A percentile compares a stretch with the other conserved stretches of the same genome.
Conservation (phyloP, 2,329 filamentous ascomycete genomes). For the Colletotrichum phormii region DNA sequence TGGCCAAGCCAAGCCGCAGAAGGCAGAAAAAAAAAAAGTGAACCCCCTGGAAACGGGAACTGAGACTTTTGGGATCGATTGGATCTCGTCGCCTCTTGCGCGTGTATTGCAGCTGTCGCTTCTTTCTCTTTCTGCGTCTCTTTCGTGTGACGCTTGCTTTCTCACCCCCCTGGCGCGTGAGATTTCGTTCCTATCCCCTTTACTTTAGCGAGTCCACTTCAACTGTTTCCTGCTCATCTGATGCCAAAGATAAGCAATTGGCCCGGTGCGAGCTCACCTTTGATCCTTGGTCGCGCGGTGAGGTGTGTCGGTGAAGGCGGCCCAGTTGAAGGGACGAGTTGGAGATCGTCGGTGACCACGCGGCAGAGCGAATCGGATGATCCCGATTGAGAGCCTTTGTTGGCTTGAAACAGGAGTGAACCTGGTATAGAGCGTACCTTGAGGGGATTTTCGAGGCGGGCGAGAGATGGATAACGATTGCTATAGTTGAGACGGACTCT, state of each 20-base stretch:
- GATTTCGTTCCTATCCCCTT: neutral
- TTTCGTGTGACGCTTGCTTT: neutral
- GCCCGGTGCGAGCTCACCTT: slow-evolving; percentile 18
- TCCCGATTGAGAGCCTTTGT: neutral
- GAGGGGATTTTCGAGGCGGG: neutral
- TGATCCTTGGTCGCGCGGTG: neutral
- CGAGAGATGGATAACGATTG: neutral
- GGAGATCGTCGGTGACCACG: slow-evolving; percentile 28
- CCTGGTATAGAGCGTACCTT: neutral
- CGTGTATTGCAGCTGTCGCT: neutral
- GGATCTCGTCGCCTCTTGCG: slow-evolving; percentile 26
- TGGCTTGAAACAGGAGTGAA: slow-evolving; percentile 3
- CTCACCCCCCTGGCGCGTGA: slow-evolving; percentile 14
- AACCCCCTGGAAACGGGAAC: slow-evolving; percentile 19
- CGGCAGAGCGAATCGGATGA: slow-evolving; percentile 10
- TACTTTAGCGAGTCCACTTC: slow-evolving; percentile 22
- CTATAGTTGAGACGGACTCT: slow-evolving; percentile 14
- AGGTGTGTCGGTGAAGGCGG: slow-evolving; percentile 15
- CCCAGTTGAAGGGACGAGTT: neutral
- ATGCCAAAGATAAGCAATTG: neutral
- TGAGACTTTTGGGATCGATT: slow-evolving; percentile 29
- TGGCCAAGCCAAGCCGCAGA: slow-evolving; percentile 28
- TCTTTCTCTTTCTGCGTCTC: slow-evolving; percentile 1
- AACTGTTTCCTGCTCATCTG: neutral
- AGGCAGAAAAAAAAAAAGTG: slow-evolving; percentile 14